A percentile compares a stretch with the other conserved stretches of the same genome.
These are phyloP conservation scores for Hordeum pubiflorum DNA, from an alignment of 202 grass and related monocot genomes.

Conservation along the genomic window DNA sequence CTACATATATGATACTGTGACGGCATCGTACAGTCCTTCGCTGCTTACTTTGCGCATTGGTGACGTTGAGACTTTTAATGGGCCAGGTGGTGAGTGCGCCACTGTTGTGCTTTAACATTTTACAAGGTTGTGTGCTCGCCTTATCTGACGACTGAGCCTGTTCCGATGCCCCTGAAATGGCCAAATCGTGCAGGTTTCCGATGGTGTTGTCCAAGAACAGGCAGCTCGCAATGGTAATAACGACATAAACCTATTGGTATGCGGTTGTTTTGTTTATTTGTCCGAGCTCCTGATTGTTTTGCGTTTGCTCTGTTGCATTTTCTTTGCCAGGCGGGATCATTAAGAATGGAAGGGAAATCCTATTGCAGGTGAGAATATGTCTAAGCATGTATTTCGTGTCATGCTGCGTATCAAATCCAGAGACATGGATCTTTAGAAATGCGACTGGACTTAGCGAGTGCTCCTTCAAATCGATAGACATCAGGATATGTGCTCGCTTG, in stretches of 20 bases:
- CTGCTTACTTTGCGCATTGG: background rate
- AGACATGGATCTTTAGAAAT: background rate
- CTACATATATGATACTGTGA: background rate
- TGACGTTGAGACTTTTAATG: constrained; percentile 1
- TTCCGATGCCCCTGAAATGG: background rate
- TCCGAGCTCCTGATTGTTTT: background rate
- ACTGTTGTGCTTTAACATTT: background rate
- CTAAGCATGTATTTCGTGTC: background rate
- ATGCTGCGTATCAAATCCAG: background rate
- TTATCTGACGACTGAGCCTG: background rate
- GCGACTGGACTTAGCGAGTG: background rate
- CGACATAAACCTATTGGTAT: too few relatives aligned
- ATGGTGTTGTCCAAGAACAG: constrained; percentile 34
- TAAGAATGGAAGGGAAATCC: constrained; percentile 79
- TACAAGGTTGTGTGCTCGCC: background rate
- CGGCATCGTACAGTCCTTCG: background rate
- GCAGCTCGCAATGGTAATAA: constrained; percentile 21
- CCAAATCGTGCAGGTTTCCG: constrained; percentile 34
- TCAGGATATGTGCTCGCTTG: background rate
- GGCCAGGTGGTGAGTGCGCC: constrained; percentile 38
- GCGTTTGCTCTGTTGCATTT: background rate
- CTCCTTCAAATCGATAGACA: background rate
- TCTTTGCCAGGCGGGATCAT: constrained; percentile 42
- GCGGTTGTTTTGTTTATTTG: background rate
- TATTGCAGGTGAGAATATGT: constrained; percentile 65